Evolutionary conservation across 768 basidiomycete species (phyloP), one percentile per base, ranked within the genome.

Genomic region (Leccinum boreale): DNA sequence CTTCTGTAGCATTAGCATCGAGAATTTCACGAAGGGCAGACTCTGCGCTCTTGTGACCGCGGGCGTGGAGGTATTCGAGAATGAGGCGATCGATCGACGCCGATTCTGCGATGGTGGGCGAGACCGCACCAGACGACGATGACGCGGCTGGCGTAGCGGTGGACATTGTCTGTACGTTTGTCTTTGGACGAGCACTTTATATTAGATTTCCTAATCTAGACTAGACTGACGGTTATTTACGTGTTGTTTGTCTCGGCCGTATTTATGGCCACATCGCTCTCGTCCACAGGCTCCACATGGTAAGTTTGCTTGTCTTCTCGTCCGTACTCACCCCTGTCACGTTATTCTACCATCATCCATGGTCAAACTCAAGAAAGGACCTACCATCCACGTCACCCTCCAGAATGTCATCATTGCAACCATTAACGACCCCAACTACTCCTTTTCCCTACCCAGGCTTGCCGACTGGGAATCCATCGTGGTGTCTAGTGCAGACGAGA

Each of bases 31-130:
- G 64, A 51, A 82, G 67, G 23, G 71, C 72, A 46, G 77, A 64
- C 61, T 81, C 81, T 14, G 79, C 78, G 44, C 67, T 64, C 58
- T 74, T 76, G 65, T 80, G 73, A n/a, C 81, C 81, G 48, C 79
- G 68, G 23, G 73, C 31, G 36, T 78, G 79, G 51, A 82, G 73
- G 61, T 82, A 82, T n/a, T 81, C 79, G 33, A 82, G 58, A 23
- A 82, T 75, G 2, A 78, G 63, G 17, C 73, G 74, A 53, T 82
- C 79, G 6, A 71, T 64, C 3, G 67, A 62, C n/a, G 51, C 64
- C n/a, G 65, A 42, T 48, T 74, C 62, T 23, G 56, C 58, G 8
- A 66, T 68, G 8, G 70, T 65, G 19, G 74, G 73, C 9, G 72
- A 74, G 50, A 69, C 62, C 49, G 62, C 68, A 29, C 66, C 68